Evolutionary conservation across 2,329 filamentous ascomycete genomes (phyloP), one percentile per base, ranked within the genome.

Genomic region (Aspergillus puulaauensis): DNA sequence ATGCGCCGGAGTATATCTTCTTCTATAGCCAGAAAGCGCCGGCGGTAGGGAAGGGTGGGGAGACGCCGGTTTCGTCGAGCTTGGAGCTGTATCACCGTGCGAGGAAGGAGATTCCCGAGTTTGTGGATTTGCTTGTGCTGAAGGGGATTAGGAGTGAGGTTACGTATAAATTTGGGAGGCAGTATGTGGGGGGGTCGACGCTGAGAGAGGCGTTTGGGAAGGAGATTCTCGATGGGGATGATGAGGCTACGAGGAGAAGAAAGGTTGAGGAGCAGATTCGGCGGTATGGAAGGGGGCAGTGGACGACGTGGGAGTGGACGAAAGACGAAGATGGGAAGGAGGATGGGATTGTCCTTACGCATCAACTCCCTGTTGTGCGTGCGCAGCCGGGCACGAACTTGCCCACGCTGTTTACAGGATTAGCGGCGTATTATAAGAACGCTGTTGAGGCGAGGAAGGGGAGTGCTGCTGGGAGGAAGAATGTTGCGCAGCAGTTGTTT

Each of bases 1-100:
- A 82, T 57, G 78, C 79, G 0, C 80, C 80, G 0, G 80, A 79
- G 58, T 82, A 82, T 57, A 77, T 82, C 49, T 80, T 82, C 64
- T 81, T 82, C 69, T 81, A 81, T 47, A 66, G 70, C 1, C 74
- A 81, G 56, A 68, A 65, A 6, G 77, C 70, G 0, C 75, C 77
- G 0, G 46, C 39, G 0, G 9, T 31, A 31, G 27, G 9, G 1
- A 68, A 63, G 19, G 73, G 74, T 1, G 73, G 74, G 6, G 78
- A 81, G 60, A 77, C 77, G 0, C 78, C 79, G 1, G 78, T 81
- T n/a, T 78, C 77, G 0, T 81, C 79, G 0, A 80, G 77, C 0
- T 63, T 82, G 8, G 79, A 81, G 59, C 64, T 82, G 0, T 81
- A 80, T 58, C 66, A 75, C 17, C 74, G 77, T 2, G 77, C 74